Conservation (phyloP, 768 basidiomycete species). For the Mycena rosella region DNA sequence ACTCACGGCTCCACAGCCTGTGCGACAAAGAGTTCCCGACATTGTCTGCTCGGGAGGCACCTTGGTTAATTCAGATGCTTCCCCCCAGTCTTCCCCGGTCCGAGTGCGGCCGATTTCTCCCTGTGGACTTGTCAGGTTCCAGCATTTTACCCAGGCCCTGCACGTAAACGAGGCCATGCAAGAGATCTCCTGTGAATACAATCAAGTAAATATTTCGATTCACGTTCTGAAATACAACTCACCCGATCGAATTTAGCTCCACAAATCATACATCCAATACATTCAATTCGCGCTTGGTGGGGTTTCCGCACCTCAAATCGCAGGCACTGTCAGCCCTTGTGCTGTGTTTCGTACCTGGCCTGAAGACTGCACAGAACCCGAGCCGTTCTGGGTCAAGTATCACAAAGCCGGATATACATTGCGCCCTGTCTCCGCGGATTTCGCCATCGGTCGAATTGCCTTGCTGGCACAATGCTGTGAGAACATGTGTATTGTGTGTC, state of each 20-base stretch:
- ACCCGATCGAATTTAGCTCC: background rate
- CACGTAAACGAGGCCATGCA: background rate
- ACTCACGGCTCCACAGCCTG: too few species aligned
- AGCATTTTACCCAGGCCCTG: background rate
- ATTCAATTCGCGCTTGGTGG: conserved; percentile 8
- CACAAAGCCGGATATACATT: background rate
- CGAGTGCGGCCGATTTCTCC: background rate
- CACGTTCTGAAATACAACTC: too few species aligned
- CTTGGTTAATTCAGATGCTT: background rate
- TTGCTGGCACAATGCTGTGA: background rate
- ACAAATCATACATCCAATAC: background rate
- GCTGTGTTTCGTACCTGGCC: conserved; percentile 5
- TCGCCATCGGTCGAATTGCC: background rate
- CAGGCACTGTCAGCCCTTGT: background rate
- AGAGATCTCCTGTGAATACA: conserved; percentile 9
- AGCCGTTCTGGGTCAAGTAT: too few species aligned
- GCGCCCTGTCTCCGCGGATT: background rate
- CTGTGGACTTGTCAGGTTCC: conserved; percentile 1
- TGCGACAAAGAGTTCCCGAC: too few species aligned
- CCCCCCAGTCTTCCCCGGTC: background rate
- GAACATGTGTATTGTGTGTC: conserved; percentile 1
- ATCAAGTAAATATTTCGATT: background rate
- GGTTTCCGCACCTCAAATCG: background rate
- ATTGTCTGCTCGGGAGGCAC: too few species aligned
- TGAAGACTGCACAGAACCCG: background rate